A percentile compares a stretch with the other conserved stretches of the same genome.
Conservation (phyloP, 2,329 filamentous ascomycete genomes). For the Thielaviopsis punctulata region DNA sequence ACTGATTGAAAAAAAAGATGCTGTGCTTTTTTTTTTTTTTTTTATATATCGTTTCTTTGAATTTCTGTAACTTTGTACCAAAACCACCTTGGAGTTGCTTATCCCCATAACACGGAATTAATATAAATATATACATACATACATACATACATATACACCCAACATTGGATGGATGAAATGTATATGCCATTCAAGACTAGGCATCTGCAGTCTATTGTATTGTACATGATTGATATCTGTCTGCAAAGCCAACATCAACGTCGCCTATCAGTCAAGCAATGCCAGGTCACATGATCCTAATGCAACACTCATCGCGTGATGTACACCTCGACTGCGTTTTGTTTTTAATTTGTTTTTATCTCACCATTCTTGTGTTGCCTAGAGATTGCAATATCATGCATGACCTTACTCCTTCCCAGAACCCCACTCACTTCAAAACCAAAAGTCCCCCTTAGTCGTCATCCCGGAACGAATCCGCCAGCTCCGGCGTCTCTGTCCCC, state of each 20-base stretch:
- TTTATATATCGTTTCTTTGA: not conserved
- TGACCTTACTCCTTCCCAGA: not conserved
- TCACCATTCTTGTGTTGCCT: not conserved
- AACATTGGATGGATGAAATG: no score
- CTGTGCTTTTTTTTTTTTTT: not conserved
- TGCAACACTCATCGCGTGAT: not conserved
- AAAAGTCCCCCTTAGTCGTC: conserved; percentile 3
- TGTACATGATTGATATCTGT: no score
- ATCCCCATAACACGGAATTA: no score
- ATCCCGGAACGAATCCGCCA: conserved; percentile 11
- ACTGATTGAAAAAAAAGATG: conserved; percentile 37
- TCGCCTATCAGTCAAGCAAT: no score
- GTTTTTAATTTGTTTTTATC: not conserved
- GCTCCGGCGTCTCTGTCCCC: conserved; percentile 4
- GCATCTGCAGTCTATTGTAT: no score
- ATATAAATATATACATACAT: no score
- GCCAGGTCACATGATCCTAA: not conserved
- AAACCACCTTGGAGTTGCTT: no score
- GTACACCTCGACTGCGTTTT: not conserved
- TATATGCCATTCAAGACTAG: no score
- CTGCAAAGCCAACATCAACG: no score
- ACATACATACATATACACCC: no score
- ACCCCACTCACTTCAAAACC: not conserved
- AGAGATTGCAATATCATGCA: no score
- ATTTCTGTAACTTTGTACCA: not conserved